Percentiles rank a stretch among this genome's conserved stretches.
Evolutionary conservation across 257 asterid species (phyloP).

Genomic region (Fraxinus anomala): DNA sequence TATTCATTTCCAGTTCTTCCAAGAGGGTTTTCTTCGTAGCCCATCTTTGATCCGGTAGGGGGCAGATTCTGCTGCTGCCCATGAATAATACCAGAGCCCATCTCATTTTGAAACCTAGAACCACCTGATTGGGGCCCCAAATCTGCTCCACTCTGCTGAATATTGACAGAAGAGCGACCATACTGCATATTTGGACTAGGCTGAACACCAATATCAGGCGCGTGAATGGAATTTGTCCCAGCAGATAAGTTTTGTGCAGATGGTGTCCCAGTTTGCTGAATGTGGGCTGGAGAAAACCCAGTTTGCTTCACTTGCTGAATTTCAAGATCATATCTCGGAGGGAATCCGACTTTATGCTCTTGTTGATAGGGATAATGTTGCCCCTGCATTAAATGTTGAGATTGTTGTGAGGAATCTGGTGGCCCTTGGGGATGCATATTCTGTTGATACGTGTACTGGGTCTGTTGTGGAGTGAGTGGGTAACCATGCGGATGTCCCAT

Average conservation of each 20-base stretch:
- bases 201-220: slow-evolving; percentile 45
- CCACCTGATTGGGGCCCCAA: slow-evolving; percentile 46
- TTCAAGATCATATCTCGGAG: slow-evolving; percentile 55
- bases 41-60: slow-evolving; percentile 40
- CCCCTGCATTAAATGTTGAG: slow-evolving; percentile 51
- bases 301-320: slow-evolving; percentile 60
- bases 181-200: slow-evolving; percentile 50
- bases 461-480: slow-evolving; percentile 54
- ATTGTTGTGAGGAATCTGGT: slow-evolving; percentile 57
- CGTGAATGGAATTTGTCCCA: slow-evolving; percentile 42
- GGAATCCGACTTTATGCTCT: slow-evolving; percentile 59
- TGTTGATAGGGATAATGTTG: slow-evolving; percentile 63
- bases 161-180: slow-evolving; percentile 46
- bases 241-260: slow-evolving; percentile 47
- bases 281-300: slow-evolving; percentile 56
- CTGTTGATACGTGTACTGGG: slow-evolving; percentile 65
- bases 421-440: slow-evolving; percentile 57
- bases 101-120: slow-evolving; percentile 62
- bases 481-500: slow-evolving; percentile 61
- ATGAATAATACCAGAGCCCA: slow-evolving; percentile 43
- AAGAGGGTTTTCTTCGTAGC: slow-evolving; percentile 60
- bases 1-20: slow-evolving; percentile 68
- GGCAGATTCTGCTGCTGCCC: too few species aligned
- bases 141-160: slow-evolving; percentile 56
- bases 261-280: slow-evolving; percentile 54